phyloP scores from a whole-genome alignment of 1,284 basidiomycete species.

The Meira miltonrushii region DNA sequence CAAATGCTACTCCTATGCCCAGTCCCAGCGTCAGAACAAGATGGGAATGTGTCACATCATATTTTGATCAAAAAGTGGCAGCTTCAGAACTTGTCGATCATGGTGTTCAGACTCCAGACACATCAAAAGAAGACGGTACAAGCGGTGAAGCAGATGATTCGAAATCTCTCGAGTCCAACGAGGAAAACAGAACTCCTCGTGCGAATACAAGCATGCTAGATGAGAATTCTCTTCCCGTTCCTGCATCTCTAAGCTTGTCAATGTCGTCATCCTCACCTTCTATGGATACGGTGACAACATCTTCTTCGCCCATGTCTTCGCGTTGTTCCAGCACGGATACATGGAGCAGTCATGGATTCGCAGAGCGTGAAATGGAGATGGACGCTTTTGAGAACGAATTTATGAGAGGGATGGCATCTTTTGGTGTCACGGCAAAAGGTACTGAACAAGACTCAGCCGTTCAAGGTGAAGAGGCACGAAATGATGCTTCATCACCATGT shows the following conservation, averaged over 20 bases:
- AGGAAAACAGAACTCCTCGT: too few species aligned
- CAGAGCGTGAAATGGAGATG: neutral
- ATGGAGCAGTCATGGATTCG: conserved; percentile 4
- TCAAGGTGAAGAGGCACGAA: neutral
- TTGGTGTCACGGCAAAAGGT: too few species aligned
- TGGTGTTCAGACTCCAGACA: too few species aligned
- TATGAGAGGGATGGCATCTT: too few species aligned
- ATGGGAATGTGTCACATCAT: conserved; percentile 19
- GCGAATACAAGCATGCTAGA: too few species aligned
- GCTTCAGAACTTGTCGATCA: too few species aligned
- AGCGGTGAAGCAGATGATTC: too few species aligned
- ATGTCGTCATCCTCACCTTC: neutral
- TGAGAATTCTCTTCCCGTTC: neutral
- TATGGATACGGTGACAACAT: neutral
- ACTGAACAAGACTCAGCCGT: too few species aligned
- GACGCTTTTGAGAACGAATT: too few species aligned
- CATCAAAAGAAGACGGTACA: too few species aligned
- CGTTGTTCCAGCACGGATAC: conserved; percentile 12
- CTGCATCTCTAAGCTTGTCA: neutral
- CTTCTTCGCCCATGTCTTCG: conserved; percentile 12
- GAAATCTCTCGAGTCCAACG: too few species aligned
- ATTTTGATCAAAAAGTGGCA: conserved; percentile 17
- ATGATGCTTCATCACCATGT: neutral
- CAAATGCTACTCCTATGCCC: conserved; percentile 39
- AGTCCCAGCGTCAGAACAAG: conserved; percentile 28